These are phyloP conservation scores for Chlamydomonas reinhardtii DNA, from an alignment of 163 green algal species.

Conservation along the genomic window DNA sequence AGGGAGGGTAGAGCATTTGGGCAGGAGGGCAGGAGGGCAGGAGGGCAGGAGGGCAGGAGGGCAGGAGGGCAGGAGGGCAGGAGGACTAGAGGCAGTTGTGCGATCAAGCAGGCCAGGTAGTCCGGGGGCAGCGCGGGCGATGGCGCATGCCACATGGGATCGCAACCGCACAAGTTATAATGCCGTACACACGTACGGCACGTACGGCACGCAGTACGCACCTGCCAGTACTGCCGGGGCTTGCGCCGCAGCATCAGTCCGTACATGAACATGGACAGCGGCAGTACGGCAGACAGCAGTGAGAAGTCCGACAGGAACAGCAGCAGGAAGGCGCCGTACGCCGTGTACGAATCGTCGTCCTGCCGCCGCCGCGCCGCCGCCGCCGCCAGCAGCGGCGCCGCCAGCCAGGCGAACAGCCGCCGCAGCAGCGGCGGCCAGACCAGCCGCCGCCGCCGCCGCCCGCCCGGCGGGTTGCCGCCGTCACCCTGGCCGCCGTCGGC, in stretches of 20 bases:
- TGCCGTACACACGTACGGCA: too few species aligned
- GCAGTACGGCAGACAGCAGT: constrained; percentile 65
- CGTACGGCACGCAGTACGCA: neutral
- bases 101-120: too few species aligned
- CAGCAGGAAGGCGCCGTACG: constrained; percentile 68
- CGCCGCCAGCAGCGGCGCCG: constrained; percentile 16
- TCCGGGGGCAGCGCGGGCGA: too few species aligned
- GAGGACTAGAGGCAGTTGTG: too few species aligned
- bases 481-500: neutral
- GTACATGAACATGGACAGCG: constrained; percentile 69
- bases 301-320: constrained; percentile 73
- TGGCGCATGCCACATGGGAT: too few species aligned
- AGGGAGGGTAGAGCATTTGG: too few species aligned
- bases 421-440: constrained; percentile 1
- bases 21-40: too few species aligned
- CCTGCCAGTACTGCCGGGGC: constrained; percentile 72
- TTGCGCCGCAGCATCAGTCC: constrained; percentile 66
- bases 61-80: too few species aligned
- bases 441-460: neutral
- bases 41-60: too few species aligned
- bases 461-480: neutral
- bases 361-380: constrained; percentile 10
- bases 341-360: constrained; percentile 65
- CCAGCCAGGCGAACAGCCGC: constrained; percentile 23
- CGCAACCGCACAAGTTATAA: too few species aligned